Percentiles rank a stretch among this genome's conserved stretches.
Evolutionary conservation across 441 rosid species (phyloP).

Genomic region (Dalechampia spathulata): DNA sequence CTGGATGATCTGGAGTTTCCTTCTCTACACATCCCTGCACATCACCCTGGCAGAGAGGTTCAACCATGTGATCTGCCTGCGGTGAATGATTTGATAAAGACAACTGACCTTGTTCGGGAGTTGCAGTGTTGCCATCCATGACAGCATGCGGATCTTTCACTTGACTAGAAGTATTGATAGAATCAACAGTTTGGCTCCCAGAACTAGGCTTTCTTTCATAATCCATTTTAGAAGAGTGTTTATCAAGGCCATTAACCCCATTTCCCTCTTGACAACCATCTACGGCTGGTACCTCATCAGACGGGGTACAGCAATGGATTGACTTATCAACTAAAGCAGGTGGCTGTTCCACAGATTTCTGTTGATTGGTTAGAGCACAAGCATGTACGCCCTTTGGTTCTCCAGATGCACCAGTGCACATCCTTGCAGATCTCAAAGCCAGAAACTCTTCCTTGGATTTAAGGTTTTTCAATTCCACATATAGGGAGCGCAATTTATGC

Average conservation of each 20-base stretch:
- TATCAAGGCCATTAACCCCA: slow-evolving; percentile 29
- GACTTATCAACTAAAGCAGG: slow-evolving; percentile 20
- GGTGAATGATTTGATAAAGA: slow-evolving; percentile 31
- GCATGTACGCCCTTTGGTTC: slow-evolving; percentile 35
- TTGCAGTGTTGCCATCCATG: slow-evolving; percentile 23
- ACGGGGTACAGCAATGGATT: slow-evolving; percentile 15
- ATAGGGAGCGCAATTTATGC: slow-evolving; percentile 75
- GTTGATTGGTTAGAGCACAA: slow-evolving; percentile 17
- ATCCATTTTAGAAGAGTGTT: slow-evolving; percentile 16
- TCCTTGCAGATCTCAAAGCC: slow-evolving; percentile 54
- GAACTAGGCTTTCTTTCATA: slow-evolving; percentile 23
- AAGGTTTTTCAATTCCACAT: slow-evolving; percentile 57
- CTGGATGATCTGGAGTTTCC: slow-evolving; percentile 31
- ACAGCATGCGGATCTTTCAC: slow-evolving; percentile 24
- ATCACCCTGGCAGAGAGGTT: slow-evolving; percentile 25
- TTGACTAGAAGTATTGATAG: slow-evolving; percentile 14
- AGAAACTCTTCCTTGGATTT: slow-evolving; percentile 68
- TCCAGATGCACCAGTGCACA: slow-evolving; percentile 34
- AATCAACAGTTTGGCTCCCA: slow-evolving; percentile 13
- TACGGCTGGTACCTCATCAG: slow-evolving; percentile 28
- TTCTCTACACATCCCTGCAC: slow-evolving; percentile 27
- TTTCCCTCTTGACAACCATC: slow-evolving; percentile 29
- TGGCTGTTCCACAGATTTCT: slow-evolving; percentile 16
- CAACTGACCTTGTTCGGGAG: slow-evolving; percentile 30
- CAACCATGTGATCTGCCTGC: slow-evolving; percentile 28